A percentile compares a stretch with the other conserved stretches of the same genome.
phyloP scores from a whole-genome alignment of 305 asterid genomes.

The Solanum hybrid region DNA sequence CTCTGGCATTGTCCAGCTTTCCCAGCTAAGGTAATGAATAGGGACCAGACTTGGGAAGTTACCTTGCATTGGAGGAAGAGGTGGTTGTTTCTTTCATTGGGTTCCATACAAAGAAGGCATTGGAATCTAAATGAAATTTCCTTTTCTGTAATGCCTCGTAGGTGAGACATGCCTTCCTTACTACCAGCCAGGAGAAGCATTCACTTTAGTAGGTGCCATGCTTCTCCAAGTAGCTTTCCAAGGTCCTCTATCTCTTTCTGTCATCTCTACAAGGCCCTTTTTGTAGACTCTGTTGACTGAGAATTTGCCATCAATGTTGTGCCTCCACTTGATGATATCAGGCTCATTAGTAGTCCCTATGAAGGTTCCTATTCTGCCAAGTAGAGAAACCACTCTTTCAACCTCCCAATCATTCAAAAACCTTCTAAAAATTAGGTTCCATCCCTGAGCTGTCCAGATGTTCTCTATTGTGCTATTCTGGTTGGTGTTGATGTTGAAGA shows the following conservation, averaged over 20 bases:
- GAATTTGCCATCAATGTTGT: neutral
- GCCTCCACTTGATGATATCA: neutral
- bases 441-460: neutral
- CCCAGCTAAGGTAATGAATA: neutral
- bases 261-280: neutral
- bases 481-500: neutral
- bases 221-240: neutral
- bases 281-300: neutral
- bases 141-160: neutral
- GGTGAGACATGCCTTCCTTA: neutral
- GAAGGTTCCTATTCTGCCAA: neutral
- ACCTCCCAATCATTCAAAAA: neutral
- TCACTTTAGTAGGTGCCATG: neutral
- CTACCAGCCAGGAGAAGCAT: neutral
- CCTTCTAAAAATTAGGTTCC: neutral
- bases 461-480: neutral
- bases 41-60: neutral
- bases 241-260: neutral
- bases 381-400: neutral
- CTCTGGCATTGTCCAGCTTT: neutral
- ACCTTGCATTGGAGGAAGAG: neutral
- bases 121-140: neutral
- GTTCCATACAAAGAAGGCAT: neutral
- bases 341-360: neutral
- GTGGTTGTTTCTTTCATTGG: neutral